phyloP scores from a whole-genome alignment of 495 filamentous ascomycete genomes.

The Schizothecium vesticola region DNA sequence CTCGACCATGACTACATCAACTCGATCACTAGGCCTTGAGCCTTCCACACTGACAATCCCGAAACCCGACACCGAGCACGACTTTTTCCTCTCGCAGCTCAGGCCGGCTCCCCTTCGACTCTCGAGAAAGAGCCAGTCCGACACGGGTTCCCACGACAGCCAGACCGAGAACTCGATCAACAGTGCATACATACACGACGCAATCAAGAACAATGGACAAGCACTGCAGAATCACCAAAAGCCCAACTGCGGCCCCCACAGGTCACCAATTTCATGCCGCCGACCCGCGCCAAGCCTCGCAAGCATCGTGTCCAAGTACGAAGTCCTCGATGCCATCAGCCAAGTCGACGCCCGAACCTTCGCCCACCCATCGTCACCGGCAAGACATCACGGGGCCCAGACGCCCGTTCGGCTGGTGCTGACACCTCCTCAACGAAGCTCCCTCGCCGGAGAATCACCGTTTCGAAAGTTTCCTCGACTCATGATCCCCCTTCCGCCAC shows the following conservation, averaged over 20 bases:
- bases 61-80: background rate
- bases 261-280: background rate
- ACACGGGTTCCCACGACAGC: conserved; percentile 6
- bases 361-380: conserved; percentile 2
- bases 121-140: conserved; percentile 18
- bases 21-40: background rate
- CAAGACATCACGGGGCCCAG: background rate
- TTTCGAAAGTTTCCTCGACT: conserved; percentile 8
- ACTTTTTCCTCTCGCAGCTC: conserved; percentile 20
- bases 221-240: background rate
- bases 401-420: background rate
- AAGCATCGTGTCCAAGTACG: conserved; percentile 38
- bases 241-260: background rate
- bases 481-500: background rate
- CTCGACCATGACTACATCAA: background rate
- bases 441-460: background rate
- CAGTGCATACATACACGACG: background rate
- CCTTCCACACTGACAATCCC: background rate
- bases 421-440: background rate
- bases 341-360: conserved; percentile 13
- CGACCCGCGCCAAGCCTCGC: conserved; percentile 14
- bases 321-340: conserved; percentile 32
- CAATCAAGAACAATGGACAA: background rate
- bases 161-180: background rate
- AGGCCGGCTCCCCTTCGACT: conserved; percentile 30